Conservation (phyloP, 2,329 filamentous ascomycete species). For the Beauveria brongniartii region DNA sequence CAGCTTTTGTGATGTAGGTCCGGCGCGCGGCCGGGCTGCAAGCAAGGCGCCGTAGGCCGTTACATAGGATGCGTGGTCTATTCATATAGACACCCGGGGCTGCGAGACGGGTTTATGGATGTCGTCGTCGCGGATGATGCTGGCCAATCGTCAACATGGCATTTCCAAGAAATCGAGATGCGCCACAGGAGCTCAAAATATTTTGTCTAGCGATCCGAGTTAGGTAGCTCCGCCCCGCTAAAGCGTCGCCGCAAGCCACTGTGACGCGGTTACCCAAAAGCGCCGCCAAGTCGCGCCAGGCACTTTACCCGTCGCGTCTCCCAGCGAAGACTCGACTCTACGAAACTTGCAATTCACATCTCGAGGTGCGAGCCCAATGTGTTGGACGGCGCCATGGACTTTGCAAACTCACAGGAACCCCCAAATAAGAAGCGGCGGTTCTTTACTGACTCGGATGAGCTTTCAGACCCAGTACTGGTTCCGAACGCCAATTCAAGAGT, state of each 20-base stretch:
- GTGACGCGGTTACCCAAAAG: constrained; percentile 32
- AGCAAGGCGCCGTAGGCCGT: constrained; percentile 31
- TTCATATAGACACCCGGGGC: constrained; percentile 26
- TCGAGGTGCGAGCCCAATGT: constrained; percentile 13
- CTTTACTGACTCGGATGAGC: constrained; percentile 27
- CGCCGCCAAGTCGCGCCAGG: constrained; percentile 28
- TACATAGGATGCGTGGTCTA: constrained; percentile 26
- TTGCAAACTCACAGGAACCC: constrained; percentile 31
- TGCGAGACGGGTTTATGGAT: not conserved
- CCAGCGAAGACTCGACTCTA: constrained; percentile 10
- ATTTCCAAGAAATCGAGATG: constrained; percentile 15
- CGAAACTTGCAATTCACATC: not conserved
- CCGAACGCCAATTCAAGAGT: constrained; percentile 3
- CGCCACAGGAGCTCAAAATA: constrained; percentile 3
- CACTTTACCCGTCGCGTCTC: constrained; percentile 30
- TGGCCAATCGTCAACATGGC: constrained; percentile 15
- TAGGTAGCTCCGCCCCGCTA: constrained; percentile 2
- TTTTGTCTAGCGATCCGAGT: not conserved
- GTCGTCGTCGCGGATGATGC: constrained; percentile 1
- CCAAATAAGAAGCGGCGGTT: constrained; percentile 37
- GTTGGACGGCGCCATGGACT: constrained; percentile 27
- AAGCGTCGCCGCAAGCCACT: not conserved
- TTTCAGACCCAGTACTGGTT: constrained; percentile 15
- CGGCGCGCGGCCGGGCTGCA: constrained; percentile 24
- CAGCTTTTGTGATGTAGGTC: constrained; percentile 40